Evolutionary conservation across 2,329 filamentous ascomycete species (phyloP).

Genomic region (Botrytis fabae): DNA sequence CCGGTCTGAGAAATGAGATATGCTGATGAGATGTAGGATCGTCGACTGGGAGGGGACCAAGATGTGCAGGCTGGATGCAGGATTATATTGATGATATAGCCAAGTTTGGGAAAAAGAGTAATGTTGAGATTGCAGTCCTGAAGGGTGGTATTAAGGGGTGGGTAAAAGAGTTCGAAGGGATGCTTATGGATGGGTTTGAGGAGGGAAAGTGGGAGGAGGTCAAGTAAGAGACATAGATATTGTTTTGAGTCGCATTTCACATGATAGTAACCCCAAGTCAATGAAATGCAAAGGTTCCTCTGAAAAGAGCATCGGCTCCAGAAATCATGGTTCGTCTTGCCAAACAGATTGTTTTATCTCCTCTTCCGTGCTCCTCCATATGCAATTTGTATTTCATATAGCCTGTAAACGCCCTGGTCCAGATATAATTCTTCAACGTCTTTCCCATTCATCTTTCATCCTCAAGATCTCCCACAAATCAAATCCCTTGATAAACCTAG

Average conservation of each 20-base stretch:
- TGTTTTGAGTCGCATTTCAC: background rate
- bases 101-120: slow-evolving; percentile 43
- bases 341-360: slow-evolving; percentile 9
- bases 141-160: slow-evolving; percentile 57
- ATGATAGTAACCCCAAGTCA: background rate
- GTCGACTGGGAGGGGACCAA: slow-evolving; percentile 51
- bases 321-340: background rate
- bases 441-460: slow-evolving; percentile 4
- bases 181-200: slow-evolving; percentile 54
- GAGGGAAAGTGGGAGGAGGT: slow-evolving; percentile 42
- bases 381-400: slow-evolving; percentile 25
- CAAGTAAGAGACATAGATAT: slow-evolving; percentile 26
- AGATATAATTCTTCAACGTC: slow-evolving; percentile 18
- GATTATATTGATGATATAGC: slow-evolving; percentile 52
- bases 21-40: slow-evolving; percentile 45
- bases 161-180: slow-evolving; percentile 51
- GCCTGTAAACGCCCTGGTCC: slow-evolving; percentile 20
- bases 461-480: background rate
- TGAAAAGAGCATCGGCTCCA: background rate
- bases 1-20: background rate
- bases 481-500: background rate
- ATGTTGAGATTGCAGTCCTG: slow-evolving; percentile 50
- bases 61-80: slow-evolving; percentile 57
- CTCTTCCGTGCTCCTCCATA: slow-evolving; percentile 11
- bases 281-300: slow-evolving; percentile 4